Evolutionary conservation across 2,329 filamentous ascomycete species (phyloP).

Genomic region (Salinomyces thailandicus): DNA sequence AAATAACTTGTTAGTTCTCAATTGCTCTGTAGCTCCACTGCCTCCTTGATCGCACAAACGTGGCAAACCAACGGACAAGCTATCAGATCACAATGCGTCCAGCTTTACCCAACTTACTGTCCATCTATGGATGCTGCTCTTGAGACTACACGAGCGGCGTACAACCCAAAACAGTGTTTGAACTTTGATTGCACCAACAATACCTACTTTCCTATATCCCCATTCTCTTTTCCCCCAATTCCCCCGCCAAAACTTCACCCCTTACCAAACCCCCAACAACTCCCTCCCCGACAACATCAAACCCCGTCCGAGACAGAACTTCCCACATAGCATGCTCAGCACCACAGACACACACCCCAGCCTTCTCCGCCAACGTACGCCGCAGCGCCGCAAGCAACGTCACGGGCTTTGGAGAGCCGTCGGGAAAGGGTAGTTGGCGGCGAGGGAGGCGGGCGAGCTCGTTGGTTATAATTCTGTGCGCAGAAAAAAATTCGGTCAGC

Average conservation of each 20-base stretch:
- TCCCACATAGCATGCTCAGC: slow-evolving; percentile 24
- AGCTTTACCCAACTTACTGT: no score
- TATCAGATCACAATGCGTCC: no score
- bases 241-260: slow-evolving; percentile 6
- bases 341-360: slow-evolving; percentile 12
- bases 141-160: no score
- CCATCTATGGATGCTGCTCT: no score
- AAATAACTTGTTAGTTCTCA: no score
- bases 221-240: slow-evolving; percentile 5
- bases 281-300: slow-evolving; percentile 17
- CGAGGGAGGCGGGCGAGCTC: slow-evolving; percentile 19
- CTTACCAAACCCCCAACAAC: slow-evolving; percentile 13
- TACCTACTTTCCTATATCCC: no score
- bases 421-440: slow-evolving; percentile 14
- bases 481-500: not conserved
- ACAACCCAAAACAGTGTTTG: no score
- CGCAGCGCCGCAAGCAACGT: slow-evolving; percentile 22
- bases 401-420: slow-evolving; percentile 13
- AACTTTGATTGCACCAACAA: no score
- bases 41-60: no score
- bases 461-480: not conserved
- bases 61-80: no score
- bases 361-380: slow-evolving; percentile 17
- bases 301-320: slow-evolving; percentile 16
- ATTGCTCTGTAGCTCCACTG: no score